phyloP scores from a whole-genome alignment of 2,329 filamentous ascomycete species.

The Botrytis elliptica region DNA sequence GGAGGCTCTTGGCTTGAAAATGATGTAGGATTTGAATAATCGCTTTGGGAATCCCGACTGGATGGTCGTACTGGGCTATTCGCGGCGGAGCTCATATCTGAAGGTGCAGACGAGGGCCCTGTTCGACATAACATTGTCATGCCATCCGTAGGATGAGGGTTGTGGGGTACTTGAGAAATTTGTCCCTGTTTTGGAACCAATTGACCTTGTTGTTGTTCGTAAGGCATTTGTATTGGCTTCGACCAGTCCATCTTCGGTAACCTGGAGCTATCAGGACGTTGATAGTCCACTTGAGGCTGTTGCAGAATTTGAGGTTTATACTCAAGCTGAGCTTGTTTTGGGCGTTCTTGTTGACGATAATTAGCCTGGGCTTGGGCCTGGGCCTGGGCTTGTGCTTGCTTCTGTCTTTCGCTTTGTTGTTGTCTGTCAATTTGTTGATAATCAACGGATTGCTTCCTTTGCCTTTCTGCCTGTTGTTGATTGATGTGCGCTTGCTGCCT shows the following conservation, averaged over 20 bases:
- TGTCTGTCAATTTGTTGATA: slow-evolving; percentile 19
- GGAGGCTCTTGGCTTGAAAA: slow-evolving; percentile 81
- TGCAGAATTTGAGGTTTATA: slow-evolving; percentile 25
- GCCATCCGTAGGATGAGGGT: slow-evolving; percentile 89
- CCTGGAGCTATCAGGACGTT: slow-evolving; percentile 22
- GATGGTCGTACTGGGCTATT: slow-evolving; percentile 71
- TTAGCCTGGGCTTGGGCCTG: slow-evolving; percentile 16
- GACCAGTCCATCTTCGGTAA: slow-evolving; percentile 22
- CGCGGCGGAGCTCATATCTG: slow-evolving; percentile 61
- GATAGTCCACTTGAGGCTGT: slow-evolving; percentile 29
- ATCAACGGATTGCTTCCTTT: slow-evolving; percentile 18
- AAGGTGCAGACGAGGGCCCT: slow-evolving; percentile 66
- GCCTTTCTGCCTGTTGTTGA: slow-evolving; percentile 17
- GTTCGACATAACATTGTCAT: slow-evolving; percentile 97
- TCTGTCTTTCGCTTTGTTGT: slow-evolving; percentile 20
- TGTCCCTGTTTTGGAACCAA: slow-evolving; percentile 48
- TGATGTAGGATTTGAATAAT: slow-evolving; percentile 85
- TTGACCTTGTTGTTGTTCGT: slow-evolving; percentile 27
- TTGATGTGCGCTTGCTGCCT: slow-evolving; percentile 13
- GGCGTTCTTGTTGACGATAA: slow-evolving; percentile 22
- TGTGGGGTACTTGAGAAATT: slow-evolving; percentile 74
- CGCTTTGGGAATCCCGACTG: slow-evolving; percentile 85
- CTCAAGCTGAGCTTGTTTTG: slow-evolving; percentile 24
- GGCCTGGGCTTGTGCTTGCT: slow-evolving; percentile 17
- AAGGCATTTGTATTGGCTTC: slow-evolving; percentile 21